A percentile compares a stretch with the other conserved stretches of the same genome.
These are phyloP conservation scores for Candida sanyaensis DNA, from an alignment of 1,139 yeast genomes.

Conservation along the genomic window DNA sequence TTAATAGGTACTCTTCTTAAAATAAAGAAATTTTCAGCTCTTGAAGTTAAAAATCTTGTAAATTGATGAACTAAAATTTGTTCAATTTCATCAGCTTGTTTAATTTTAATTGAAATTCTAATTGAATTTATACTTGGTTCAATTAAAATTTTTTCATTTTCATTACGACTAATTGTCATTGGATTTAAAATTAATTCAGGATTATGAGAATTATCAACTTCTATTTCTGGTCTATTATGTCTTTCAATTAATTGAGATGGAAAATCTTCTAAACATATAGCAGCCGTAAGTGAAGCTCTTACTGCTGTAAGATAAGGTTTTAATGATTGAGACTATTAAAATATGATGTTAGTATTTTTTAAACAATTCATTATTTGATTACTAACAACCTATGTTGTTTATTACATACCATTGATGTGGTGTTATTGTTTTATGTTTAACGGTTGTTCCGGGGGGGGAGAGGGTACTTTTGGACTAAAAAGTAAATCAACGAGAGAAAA, in stretches of 20 bases:
- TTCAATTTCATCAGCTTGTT: constrained; percentile 98
- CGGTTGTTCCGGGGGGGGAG: too few relatives aligned
- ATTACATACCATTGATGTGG: constrained; percentile 7
- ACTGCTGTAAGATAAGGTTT: constrained; percentile 95
- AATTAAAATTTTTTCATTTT: constrained; percentile 86
- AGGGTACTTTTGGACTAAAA: too few relatives aligned
- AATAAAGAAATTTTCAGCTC: constrained; percentile 93
- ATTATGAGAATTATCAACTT: constrained; percentile 61
- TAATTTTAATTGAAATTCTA: constrained; percentile 86
- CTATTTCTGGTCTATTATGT: constrained; percentile 96
- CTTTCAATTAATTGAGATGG: constrained; percentile 95
- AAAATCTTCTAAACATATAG: constrained; percentile 91
- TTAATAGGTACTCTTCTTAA: constrained; percentile 88
- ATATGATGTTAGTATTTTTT: background rate
- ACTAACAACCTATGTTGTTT: too few relatives aligned
- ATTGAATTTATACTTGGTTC: constrained; percentile 93
- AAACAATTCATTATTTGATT: background rate
- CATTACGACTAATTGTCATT: constrained; percentile 89
- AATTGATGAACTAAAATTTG: constrained; percentile 91
- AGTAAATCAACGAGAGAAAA: too few relatives aligned
- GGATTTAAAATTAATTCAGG: constrained; percentile 88
- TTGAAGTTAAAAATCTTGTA: constrained; percentile 87
- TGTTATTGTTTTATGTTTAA: too few relatives aligned
- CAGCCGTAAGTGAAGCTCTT: constrained; percentile 90
- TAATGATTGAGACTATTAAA: constrained; percentile 76